phyloP scores from a whole-genome alignment of 2,329 filamentous ascomycete species.

The Clathrospora elynae region DNA sequence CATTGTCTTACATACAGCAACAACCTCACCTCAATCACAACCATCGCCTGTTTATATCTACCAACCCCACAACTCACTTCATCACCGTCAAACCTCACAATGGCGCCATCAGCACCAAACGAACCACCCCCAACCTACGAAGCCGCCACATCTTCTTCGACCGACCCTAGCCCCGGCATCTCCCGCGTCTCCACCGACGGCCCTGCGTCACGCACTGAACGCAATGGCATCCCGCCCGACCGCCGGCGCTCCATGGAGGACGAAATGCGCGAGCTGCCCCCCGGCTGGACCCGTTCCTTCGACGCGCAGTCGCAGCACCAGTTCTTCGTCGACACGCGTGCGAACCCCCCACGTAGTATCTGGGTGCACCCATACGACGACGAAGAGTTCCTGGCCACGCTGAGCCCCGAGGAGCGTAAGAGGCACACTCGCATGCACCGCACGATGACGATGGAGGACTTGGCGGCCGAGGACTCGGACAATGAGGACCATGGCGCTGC shows the following conservation, averaged over 20 bases:
- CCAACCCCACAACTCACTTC: background rate
- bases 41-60: no score
- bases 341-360: conserved; percentile 61
- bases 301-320: conserved; percentile 61
- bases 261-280: conserved; percentile 59
- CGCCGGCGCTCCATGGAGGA: conserved; percentile 66
- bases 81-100: conserved; percentile 6
- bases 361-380: conserved; percentile 69
- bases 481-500: conserved; percentile 28
- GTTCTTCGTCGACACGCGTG: conserved; percentile 66
- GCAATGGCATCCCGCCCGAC: conserved; percentile 60
- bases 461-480: conserved; percentile 51
- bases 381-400: conserved; percentile 56
- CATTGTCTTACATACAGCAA: background rate
- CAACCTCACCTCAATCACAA: background rate
- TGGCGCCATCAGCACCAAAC: conserved; percentile 30
- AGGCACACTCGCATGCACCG: conserved; percentile 49
- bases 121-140: conserved; percentile 46
- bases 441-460: conserved; percentile 50
- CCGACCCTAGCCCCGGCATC: conserved; percentile 29
- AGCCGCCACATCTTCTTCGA: conserved; percentile 33
- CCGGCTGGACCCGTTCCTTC: conserved; percentile 63
- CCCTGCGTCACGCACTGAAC: conserved; percentile 40
- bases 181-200: conserved; percentile 40
- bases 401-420: conserved; percentile 57